These are phyloP conservation scores for Cladosporium velox DNA, from an alignment of 2,329 filamentous ascomycete genomes.

Conservation along the genomic window DNA sequence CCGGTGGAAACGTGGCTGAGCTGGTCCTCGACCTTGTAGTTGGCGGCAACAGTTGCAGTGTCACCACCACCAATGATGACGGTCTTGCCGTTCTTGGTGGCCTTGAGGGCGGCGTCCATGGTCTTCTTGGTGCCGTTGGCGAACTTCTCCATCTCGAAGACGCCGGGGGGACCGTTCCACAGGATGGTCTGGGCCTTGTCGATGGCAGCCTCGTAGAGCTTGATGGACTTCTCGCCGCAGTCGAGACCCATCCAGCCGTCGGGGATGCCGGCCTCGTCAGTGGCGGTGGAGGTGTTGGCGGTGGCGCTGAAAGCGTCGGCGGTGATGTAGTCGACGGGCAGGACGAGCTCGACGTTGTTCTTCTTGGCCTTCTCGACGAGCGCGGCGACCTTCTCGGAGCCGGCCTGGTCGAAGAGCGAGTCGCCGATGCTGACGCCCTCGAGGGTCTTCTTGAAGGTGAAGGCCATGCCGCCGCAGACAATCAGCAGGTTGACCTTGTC, in stretches of 20 bases:
- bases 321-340: conserved; percentile 93
- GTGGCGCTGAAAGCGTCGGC: conserved; percentile 92
- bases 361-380: conserved; percentile 95
- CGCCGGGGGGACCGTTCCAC: conserved; percentile 96
- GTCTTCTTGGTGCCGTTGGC: conserved; percentile 89
- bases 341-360: conserved; percentile 91
- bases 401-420: conserved; percentile 90
- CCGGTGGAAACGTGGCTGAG: conserved; percentile 97
- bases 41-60: conserved; percentile 95
- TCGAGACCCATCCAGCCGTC: conserved; percentile 99
- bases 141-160: conserved; percentile 97
- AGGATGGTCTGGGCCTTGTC: conserved; percentile 90
- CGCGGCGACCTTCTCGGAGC: conserved; percentile 83
- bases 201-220: conserved; percentile 87
- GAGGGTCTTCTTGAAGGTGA: conserved; percentile 99
- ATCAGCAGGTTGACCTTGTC: conserved; percentile 97
- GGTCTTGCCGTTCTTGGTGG: conserved; percentile 80
- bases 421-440: conserved; percentile 85
- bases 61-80: conserved; percentile 99
- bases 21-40: conserved; percentile 95
- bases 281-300: conserved; percentile 77
- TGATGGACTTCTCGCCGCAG: conserved; percentile 83
- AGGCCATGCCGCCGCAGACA: conserved; percentile 97
- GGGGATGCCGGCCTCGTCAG: conserved; percentile 84
- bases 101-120: conserved; percentile 82